Evolutionary conservation across 2,329 filamentous ascomycete genomes (phyloP).

Genomic region (Colletotrichum camelliae): DNA sequence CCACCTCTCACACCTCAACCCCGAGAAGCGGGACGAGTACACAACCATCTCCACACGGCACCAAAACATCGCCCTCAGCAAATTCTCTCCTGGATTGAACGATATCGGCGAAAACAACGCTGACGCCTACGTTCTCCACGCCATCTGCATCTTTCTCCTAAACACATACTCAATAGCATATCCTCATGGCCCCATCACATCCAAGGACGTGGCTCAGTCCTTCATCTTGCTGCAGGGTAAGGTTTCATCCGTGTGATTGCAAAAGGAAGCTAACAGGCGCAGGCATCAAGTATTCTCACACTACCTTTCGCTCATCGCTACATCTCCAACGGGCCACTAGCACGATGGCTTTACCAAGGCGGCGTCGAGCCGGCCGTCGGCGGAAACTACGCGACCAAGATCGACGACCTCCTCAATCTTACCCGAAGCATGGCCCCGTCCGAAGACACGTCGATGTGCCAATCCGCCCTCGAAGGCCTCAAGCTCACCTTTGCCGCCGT

Average conservation of each 20-base stretch:
- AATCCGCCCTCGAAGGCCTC: constrained; percentile 14
- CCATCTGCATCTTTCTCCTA: constrained; percentile 24
- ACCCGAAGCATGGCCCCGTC: constrained; percentile 17
- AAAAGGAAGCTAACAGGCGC: neutral
- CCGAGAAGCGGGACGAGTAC: constrained; percentile 16
- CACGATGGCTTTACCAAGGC: constrained; percentile 19
- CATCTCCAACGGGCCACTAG: constrained; percentile 9
- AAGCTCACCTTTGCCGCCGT: constrained; percentile 13
- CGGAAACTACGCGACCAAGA: constrained; percentile 5
- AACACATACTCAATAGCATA: constrained; percentile 24
- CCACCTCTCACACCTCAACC: constrained; percentile 20
- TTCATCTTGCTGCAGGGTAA: constrained; percentile 24
- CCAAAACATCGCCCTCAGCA: constrained; percentile 20
- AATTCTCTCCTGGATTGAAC: constrained; percentile 20
- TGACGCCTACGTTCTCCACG: constrained; percentile 25
- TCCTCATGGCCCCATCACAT: neutral
- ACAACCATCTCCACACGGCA: constrained; percentile 21
- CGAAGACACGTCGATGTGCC: constrained; percentile 13
- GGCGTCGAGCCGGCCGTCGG: neutral
- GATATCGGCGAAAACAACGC: constrained; percentile 23
- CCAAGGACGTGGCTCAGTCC: constrained; percentile 23
- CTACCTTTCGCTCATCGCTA: constrained; percentile 6
- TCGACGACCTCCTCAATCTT: constrained; percentile 14
- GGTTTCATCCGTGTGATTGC: neutral
- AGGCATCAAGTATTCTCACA: constrained; percentile 22